Evolutionary conservation across 2,329 filamentous ascomycete genomes (phyloP).

Genomic region (Fusarium sp.): DNA sequence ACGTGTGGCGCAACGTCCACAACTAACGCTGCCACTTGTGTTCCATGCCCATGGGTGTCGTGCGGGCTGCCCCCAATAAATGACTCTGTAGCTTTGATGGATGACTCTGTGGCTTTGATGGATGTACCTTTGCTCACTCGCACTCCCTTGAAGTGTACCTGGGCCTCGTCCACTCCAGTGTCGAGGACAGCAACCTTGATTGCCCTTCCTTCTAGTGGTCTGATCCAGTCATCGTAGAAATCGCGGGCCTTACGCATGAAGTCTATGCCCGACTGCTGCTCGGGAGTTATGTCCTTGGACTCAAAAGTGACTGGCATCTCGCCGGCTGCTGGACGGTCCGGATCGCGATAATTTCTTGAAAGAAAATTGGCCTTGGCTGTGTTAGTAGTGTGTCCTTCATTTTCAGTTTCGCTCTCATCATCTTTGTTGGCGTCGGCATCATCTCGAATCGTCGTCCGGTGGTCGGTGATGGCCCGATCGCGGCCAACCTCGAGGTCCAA

Average conservation of each 20-base stretch:
- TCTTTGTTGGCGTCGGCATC: background rate
- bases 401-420: background rate
- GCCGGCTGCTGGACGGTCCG: background rate
- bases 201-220: background rate
- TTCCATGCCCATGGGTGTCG: constrained; percentile 8
- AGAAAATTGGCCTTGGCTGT: background rate
- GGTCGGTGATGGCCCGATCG: background rate
- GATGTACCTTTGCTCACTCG: background rate
- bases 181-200: constrained; percentile 9
- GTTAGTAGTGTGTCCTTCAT: background rate
- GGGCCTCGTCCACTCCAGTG: background rate
- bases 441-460: background rate
- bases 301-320: background rate
- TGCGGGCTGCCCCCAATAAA: background rate
- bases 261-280: too few species aligned
- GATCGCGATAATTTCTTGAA: background rate
- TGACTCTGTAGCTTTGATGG: background rate
- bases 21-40: constrained; percentile 1
- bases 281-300: too few species aligned
- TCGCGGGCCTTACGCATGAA: too few species aligned
- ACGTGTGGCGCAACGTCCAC: constrained; percentile 6
- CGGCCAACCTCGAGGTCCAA: too few species aligned
- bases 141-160: background rate
- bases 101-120: background rate
- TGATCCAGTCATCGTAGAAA: too few species aligned